phyloP scores from a whole-genome alignment of 2,329 filamentous ascomycete species.

The Neonectria coccinea region DNA sequence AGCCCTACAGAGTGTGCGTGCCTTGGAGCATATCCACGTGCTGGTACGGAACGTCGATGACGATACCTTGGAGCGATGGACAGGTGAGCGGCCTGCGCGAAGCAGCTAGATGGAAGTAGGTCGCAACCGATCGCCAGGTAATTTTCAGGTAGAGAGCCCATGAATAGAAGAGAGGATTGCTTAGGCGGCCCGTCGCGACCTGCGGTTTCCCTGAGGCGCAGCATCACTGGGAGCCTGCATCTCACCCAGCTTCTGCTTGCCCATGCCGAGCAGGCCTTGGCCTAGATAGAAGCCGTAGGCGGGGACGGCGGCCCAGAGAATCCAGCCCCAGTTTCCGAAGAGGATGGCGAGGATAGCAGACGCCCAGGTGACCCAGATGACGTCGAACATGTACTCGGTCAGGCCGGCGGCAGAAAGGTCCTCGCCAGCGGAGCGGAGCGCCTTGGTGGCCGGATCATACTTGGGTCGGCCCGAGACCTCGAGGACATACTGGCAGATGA shows the following conservation, averaged over 20 bases:
- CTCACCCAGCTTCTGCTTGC: slow-evolving; percentile 64
- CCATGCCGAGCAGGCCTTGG: slow-evolving; percentile 64
- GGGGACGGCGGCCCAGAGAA: slow-evolving; percentile 66
- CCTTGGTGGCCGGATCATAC: slow-evolving; percentile 71
- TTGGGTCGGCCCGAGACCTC: slow-evolving; percentile 86
- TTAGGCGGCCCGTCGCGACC: slow-evolving; percentile 66
- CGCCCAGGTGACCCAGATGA: slow-evolving; percentile 93
- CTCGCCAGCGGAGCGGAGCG: slow-evolving; percentile 83
- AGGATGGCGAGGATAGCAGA: slow-evolving; percentile 78
- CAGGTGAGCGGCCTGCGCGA: slow-evolving; percentile 57
- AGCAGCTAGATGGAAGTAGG: slow-evolving; percentile 36
- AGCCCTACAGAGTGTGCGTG: slow-evolving; percentile 85
- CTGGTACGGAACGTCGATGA: slow-evolving; percentile 67
- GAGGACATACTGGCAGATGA: slow-evolving; percentile 86
- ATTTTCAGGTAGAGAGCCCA: slow-evolving; percentile 18
- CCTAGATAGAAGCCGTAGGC: slow-evolving; percentile 68
- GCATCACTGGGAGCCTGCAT: slow-evolving; percentile 48
- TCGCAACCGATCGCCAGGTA: slow-evolving; percentile 8
- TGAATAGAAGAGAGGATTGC: slow-evolving; percentile 21
- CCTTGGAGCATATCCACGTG: slow-evolving; percentile 91
- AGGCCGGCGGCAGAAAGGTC: slow-evolving; percentile 88
- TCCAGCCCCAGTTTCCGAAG: slow-evolving; percentile 81
- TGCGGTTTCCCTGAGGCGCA: slow-evolving; percentile 61
- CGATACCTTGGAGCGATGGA: slow-evolving; percentile 66
- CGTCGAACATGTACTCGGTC: slow-evolving; percentile 98